phyloP scores from a whole-genome alignment of 2,329 filamentous ascomycete genomes.

The Ceratocystis destructans region DNA sequence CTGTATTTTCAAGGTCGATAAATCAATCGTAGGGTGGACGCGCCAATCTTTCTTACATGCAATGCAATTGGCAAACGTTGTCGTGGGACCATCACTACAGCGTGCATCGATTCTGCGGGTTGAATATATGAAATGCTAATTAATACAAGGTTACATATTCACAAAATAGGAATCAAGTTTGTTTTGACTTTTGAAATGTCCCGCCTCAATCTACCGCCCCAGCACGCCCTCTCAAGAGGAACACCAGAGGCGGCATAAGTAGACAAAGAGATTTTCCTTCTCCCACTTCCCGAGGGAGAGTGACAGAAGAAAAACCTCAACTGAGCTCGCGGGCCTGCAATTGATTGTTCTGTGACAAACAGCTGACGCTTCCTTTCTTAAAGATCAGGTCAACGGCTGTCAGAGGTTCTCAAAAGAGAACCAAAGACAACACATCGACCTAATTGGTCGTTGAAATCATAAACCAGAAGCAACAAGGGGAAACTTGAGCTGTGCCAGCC shows the following conservation, averaged over 20 bases:
- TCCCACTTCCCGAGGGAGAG: background rate
- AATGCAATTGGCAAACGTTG: too few relatives aligned
- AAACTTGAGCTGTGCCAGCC: constrained; percentile 20
- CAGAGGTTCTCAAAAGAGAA: background rate
- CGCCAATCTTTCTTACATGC: too few relatives aligned
- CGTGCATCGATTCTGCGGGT: constrained; percentile 2
- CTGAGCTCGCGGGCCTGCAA: constrained; percentile 20
- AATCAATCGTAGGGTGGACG: too few relatives aligned
- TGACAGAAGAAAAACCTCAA: background rate
- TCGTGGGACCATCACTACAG: background rate
- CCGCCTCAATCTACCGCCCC: constrained; percentile 19
- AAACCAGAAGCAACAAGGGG: constrained; percentile 20
- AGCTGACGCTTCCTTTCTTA: constrained; percentile 19
- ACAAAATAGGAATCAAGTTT: constrained; percentile 3
- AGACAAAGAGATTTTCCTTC: constrained; percentile 11
- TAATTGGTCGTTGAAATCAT: constrained; percentile 12
- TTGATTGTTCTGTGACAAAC: constrained; percentile 20
- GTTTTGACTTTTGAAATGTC: constrained; percentile 12
- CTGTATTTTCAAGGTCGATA: too few relatives aligned
- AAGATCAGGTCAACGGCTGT: background rate
- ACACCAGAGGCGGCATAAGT: constrained; percentile 15
- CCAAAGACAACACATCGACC: background rate
- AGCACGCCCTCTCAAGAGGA: constrained; percentile 11
- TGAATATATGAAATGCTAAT: background rate
- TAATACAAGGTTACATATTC: background rate